These are phyloP conservation scores for Salix exigua DNA, from an alignment of 345 rosid genomes.

Conservation along the genomic window DNA sequence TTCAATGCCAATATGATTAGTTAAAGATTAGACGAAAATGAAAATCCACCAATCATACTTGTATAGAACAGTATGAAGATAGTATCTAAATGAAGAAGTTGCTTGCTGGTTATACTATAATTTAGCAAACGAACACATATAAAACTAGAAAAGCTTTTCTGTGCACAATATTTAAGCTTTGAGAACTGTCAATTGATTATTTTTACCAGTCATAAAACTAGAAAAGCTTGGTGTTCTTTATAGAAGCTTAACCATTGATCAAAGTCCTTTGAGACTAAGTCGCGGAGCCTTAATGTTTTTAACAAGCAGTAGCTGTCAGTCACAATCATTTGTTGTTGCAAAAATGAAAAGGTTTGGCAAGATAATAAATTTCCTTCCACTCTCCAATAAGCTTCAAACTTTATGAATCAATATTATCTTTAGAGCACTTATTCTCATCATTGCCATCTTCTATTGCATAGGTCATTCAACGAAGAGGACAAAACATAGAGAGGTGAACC, in stretches of 20 bases:
- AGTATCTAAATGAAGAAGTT: no score
- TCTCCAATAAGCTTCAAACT: background rate
- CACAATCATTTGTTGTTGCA: background rate
- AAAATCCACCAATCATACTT: background rate
- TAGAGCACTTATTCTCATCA: background rate
- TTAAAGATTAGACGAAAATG: no score
- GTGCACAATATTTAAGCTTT: no score
- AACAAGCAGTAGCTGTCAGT: background rate
- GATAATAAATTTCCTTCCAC: background rate
- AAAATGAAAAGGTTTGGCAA: background rate
- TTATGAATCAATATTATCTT: background rate
- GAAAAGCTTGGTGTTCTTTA: no score
- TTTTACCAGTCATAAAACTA: no score
- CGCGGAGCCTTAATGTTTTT: background rate
- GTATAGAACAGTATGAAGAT: background rate
- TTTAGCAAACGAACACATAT: no score
- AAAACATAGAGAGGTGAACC: no score
- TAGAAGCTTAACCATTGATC: no score
- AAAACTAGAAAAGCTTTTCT: no score
- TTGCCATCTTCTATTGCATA: background rate
- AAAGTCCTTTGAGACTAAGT: background rate
- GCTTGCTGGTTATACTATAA: no score
- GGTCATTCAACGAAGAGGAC: background rate
- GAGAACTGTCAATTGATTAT: no score
- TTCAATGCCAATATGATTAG: background rate